Conservation (phyloP, 2,329 filamentous ascomycete genomes). For the Sclerotinia trifoliorum region DNA sequence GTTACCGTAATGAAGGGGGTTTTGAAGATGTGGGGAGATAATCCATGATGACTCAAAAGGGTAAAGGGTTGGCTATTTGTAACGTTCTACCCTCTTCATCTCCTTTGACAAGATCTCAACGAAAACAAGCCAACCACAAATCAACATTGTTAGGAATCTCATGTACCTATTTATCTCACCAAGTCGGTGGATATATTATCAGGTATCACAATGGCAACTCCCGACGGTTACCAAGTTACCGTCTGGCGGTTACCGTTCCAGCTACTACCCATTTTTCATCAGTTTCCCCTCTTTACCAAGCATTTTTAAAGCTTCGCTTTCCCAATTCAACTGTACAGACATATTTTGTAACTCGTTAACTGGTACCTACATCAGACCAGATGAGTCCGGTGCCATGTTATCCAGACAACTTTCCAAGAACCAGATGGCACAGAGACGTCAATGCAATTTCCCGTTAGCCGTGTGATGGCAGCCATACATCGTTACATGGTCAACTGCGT, state of each 20-base stretch:
- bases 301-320: slow-evolving; percentile 2
- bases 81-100: background rate
- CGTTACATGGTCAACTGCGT: slow-evolving; percentile 20
- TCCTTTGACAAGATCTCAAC: background rate
- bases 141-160: background rate
- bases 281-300: slow-evolving; percentile 17
- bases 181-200: background rate
- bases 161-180: slow-evolving; percentile 12
- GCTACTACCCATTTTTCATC: background rate
- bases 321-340: slow-evolving; percentile 15
- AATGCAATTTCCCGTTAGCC: slow-evolving; percentile 22
- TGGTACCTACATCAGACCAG: slow-evolving; percentile 22
- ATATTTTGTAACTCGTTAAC: slow-evolving; percentile 14
- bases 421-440: slow-evolving; percentile 19
- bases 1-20: background rate
- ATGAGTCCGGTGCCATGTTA: slow-evolving; percentile 18
- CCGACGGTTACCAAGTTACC: slow-evolving; percentile 15
- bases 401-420: slow-evolving; percentile 17
- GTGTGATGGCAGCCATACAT: slow-evolving; percentile 12
- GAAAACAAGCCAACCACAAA: slow-evolving; percentile 11
- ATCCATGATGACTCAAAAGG: background rate
- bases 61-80: background rate
- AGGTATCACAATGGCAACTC: slow-evolving; percentile 21
- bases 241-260: slow-evolving; percentile 14
- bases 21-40: background rate